Percentiles rank a stretch among this genome's conserved stretches.
phyloP scores from a whole-genome alignment of 164 flowering plant genomes.

The Tinospora cordifolia region DNA sequence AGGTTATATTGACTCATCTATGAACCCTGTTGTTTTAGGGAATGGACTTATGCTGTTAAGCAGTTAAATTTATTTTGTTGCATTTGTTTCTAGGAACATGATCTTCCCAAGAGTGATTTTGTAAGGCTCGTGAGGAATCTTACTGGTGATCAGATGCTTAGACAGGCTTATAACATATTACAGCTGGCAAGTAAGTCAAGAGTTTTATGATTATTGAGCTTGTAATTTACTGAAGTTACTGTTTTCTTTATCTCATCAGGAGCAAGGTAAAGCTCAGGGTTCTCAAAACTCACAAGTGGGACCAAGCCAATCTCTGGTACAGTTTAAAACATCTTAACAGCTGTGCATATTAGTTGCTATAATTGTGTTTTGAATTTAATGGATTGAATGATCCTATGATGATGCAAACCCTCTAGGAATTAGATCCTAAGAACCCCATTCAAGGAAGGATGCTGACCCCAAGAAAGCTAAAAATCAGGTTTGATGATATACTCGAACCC shows the following conservation, averaged over 20 bases:
- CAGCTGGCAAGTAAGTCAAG: slow-evolving; percentile 47
- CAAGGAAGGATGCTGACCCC: too few relatives aligned
- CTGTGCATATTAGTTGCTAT: too few relatives aligned
- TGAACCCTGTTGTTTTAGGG: neutral
- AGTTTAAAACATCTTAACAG: slow-evolving; percentile 1
- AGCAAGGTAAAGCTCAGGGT: slow-evolving; percentile 27
- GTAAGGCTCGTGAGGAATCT: slow-evolving; percentile 63
- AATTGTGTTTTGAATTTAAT: too few relatives aligned
- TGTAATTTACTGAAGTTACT: neutral
- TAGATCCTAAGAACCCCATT: too few relatives aligned
- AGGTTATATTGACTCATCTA: slow-evolving; percentile 28
- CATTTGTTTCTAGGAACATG: slow-evolving; percentile 52
- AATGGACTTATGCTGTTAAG: neutral
- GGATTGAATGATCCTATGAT: too few relatives aligned
- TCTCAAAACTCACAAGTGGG: slow-evolving; percentile 27
- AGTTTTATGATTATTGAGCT: neutral
- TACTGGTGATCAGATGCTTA: slow-evolving; percentile 93
- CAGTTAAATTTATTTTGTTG: neutral
- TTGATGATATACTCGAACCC: too few relatives aligned
- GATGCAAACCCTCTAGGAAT: too few relatives aligned
- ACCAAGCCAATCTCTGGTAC: slow-evolving; percentile 29
- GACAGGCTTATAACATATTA: slow-evolving; percentile 50
- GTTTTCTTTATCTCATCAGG: neutral
- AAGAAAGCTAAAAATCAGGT: too few relatives aligned
- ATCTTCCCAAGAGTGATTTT: slow-evolving; percentile 69